Evolutionary conservation across 768 basidiomycete genomes (phyloP).

Genomic region (Kwoniella sp.): DNA sequence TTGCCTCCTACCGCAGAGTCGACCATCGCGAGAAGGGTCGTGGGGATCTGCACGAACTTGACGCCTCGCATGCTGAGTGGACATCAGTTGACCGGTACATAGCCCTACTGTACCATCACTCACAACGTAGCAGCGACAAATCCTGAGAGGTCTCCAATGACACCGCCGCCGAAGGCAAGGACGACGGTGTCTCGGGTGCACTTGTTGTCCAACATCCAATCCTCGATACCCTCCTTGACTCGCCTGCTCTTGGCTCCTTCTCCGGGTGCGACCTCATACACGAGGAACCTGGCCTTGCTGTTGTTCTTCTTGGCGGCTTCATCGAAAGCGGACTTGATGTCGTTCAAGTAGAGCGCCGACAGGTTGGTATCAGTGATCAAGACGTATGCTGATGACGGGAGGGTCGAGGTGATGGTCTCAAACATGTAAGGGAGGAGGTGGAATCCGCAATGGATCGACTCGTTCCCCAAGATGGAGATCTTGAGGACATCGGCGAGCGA

Average conservation of each 20-base stretch:
- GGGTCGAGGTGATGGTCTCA: constrained; percentile 62
- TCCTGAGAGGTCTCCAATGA: constrained; percentile 93
- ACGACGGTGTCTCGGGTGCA: constrained; percentile 92
- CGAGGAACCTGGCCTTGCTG: constrained; percentile 60
- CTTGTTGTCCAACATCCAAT: constrained; percentile 77
- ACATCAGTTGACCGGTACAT: background rate
- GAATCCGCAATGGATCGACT: constrained; percentile 89
- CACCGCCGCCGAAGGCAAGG: constrained; percentile 90
- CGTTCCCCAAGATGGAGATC: constrained; percentile 76
- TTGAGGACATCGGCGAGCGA: constrained; percentile 59
- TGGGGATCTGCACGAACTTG: constrained; percentile 91
- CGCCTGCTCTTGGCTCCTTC: constrained; percentile 87
- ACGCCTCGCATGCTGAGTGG: constrained; percentile 85
- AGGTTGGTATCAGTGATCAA: constrained; percentile 90
- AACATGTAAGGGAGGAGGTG: constrained; percentile 73
- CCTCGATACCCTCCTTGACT: constrained; percentile 89
- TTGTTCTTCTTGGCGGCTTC: constrained; percentile 44
- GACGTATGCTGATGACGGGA: constrained; percentile 80
- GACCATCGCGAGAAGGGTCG: constrained; percentile 95
- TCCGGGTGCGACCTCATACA: constrained; percentile 76
- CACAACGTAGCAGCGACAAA: constrained; percentile 97
- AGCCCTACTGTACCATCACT: constrained; percentile 47
- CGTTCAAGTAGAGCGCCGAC: constrained; percentile 68
- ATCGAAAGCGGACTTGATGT: constrained; percentile 66
- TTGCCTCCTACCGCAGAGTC: constrained; percentile 97